Percentiles rank a stretch among this genome's conserved stretches.
phyloP scores from a whole-genome alignment of 345 rosid genomes.

The Combretum micranthum region DNA sequence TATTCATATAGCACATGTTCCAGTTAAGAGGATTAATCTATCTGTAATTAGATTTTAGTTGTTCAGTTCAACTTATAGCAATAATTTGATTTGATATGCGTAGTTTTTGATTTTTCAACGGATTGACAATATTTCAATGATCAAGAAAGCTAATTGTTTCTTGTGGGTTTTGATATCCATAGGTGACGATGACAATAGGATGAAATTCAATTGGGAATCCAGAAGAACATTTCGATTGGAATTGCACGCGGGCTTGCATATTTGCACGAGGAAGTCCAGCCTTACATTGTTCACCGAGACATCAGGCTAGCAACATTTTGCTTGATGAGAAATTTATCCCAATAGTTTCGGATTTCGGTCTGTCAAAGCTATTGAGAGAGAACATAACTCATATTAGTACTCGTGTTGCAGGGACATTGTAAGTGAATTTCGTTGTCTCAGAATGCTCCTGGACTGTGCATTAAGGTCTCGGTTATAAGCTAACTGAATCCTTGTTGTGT shows the following conservation, averaged over 20 bases:
- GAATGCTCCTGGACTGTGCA: no score
- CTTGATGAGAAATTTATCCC: conserved; percentile 38
- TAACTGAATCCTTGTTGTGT: conserved; percentile 16
- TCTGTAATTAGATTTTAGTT: no score
- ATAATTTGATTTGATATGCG: no score
- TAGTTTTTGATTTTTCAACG: not conserved
- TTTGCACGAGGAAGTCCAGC: conserved; percentile 49
- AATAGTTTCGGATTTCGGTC: conserved; percentile 67
- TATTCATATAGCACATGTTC: not conserved
- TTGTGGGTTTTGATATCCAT: conserved; percentile 7
- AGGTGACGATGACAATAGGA: conserved; percentile 43
- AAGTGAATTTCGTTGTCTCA: conserved; percentile 10
- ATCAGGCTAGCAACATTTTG: conserved; percentile 50
- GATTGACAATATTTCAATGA: not conserved
- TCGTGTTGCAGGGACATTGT: conserved; percentile 55
- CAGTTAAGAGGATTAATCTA: not conserved
- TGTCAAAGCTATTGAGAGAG: conserved; percentile 30
- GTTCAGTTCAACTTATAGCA: no score
- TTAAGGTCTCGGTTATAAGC: no score
- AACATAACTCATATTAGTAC: conserved; percentile 44
- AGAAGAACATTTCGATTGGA: conserved; percentile 38
- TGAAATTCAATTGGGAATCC: conserved; percentile 37
- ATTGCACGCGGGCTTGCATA: conserved; percentile 47
- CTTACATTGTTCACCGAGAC: conserved; percentile 53
- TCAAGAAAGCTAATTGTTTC: not conserved